Evolutionary conservation across 768 basidiomycete species (phyloP).

Genomic region (Lactifluus echinatus): DNA sequence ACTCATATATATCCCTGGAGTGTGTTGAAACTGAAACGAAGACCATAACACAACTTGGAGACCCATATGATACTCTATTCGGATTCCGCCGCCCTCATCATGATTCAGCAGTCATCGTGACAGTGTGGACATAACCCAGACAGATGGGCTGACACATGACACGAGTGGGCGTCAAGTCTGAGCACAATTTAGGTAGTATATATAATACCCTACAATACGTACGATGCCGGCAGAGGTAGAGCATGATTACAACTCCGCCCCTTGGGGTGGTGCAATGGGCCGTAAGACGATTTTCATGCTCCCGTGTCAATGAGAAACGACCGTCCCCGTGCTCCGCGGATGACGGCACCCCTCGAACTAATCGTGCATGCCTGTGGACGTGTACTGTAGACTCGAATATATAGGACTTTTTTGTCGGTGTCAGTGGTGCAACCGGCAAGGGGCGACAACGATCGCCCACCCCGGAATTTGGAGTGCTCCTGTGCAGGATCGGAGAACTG

Average conservation of each 20-base stretch:
- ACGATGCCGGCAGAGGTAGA: not conserved
- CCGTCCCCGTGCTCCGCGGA: slow-evolving; percentile 1
- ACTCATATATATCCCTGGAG: no score
- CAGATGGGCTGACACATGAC: not conserved
- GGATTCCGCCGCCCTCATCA: not conserved
- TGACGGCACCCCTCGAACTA: not conserved
- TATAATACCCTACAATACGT: no score
- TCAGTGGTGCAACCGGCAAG: no score
- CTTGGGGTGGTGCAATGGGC: slow-evolving; percentile 19
- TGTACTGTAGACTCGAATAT: no score
- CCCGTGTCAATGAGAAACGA: not conserved
- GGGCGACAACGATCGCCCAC: not conserved
- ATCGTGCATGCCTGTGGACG: not conserved
- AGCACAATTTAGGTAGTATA: not conserved
- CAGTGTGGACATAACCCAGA: not conserved
- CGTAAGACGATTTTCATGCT: slow-evolving; percentile 15
- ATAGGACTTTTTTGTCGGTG: not conserved
- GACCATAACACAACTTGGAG: not conserved
- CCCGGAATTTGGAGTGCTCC: not conserved
- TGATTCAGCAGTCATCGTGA: not conserved
- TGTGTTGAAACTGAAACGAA: no score
- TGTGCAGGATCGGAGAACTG: not conserved
- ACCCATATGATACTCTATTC: not conserved
- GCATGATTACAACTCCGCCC: not conserved
- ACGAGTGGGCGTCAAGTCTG: not conserved